Conservation (phyloP, 2,329 filamentous ascomycete species). For the Lachnellula subtilissima region DNA sequence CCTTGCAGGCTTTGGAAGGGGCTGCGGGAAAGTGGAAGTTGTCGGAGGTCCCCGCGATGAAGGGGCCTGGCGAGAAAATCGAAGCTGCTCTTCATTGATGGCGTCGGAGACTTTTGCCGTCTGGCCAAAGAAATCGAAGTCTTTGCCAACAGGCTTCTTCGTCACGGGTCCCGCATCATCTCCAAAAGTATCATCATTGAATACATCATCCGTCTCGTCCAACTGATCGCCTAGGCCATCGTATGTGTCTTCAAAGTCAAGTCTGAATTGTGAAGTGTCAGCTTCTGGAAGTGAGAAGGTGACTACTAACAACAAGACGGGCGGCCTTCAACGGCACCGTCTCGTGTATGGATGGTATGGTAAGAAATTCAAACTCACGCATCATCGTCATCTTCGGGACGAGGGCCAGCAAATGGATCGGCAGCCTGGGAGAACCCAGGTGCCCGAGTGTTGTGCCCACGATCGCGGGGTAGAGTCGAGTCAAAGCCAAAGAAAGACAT, state of each 20-base stretch:
- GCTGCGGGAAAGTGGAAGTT: slow-evolving; percentile 35
- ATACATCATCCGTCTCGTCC: slow-evolving; percentile 84
- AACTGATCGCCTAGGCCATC: slow-evolving; percentile 89
- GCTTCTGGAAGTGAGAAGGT: not conserved
- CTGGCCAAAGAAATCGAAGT: slow-evolving; percentile 95
- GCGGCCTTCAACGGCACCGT: not conserved
- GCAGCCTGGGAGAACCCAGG: slow-evolving; percentile 77
- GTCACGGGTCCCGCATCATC: slow-evolving; percentile 38
- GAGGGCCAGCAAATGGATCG: slow-evolving; percentile 81
- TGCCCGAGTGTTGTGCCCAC: slow-evolving; percentile 60
- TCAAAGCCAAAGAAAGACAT: slow-evolving; percentile 97
- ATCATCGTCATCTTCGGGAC: slow-evolving; percentile 54
- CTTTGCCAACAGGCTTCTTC: slow-evolving; percentile 65
- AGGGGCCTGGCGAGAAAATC: slow-evolving; percentile 72
- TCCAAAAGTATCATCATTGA: slow-evolving; percentile 96
- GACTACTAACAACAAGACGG: not conserved
- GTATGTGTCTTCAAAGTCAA: slow-evolving; percentile 96
- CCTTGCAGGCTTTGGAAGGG: slow-evolving; percentile 57
- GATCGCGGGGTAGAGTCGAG: slow-evolving; percentile 57
- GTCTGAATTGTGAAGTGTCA: slow-evolving; percentile 37
- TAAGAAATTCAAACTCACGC: slow-evolving; percentile 25
- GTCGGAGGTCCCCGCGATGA: slow-evolving; percentile 42
- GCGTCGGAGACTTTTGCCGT: slow-evolving; percentile 83
- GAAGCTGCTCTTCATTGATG: slow-evolving; percentile 85
- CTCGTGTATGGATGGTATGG: not conserved